phyloP scores from a whole-genome alignment of 2,329 filamentous ascomycete genomes.

The Dothidotthia symphoricarpi region DNA sequence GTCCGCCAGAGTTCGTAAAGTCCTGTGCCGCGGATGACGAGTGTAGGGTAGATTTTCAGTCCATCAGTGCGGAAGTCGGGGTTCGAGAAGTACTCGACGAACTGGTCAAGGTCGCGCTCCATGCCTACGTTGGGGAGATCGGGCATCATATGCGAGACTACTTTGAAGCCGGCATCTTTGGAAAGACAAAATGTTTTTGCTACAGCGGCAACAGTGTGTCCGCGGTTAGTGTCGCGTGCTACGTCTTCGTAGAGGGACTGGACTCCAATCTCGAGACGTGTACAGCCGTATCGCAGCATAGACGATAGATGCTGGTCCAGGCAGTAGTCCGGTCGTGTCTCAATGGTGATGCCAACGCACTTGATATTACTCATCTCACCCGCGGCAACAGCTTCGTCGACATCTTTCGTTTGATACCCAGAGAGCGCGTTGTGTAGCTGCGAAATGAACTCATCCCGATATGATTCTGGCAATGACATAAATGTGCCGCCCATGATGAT shows the following conservation, averaged over 20 bases:
- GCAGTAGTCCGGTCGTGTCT: constrained; percentile 96
- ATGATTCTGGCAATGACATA: constrained; percentile 89
- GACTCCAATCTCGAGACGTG: constrained; percentile 88
- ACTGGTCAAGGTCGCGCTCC: constrained; percentile 96
- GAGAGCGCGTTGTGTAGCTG: constrained; percentile 96
- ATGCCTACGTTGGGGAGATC: constrained; percentile 97
- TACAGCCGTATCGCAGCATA: constrained; percentile 98
- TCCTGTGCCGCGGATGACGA: constrained; percentile 94
- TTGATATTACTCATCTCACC: constrained; percentile 97
- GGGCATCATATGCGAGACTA: constrained; percentile 99
- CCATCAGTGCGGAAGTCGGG: constrained; percentile 95
- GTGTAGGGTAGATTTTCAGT: constrained; percentile 94
- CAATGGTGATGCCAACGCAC: constrained; percentile 97
- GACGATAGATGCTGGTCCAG: constrained; percentile 90
- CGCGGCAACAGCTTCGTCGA: constrained; percentile 91
- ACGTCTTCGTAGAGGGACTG: constrained; percentile 98
- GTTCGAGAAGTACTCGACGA: constrained; percentile 96
- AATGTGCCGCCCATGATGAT: constrained; percentile 99
- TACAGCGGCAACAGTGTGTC: constrained; percentile 91
- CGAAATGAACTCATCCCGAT: constrained; percentile 89
- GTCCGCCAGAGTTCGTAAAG: constrained; percentile 97
- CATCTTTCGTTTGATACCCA: constrained; percentile 89
- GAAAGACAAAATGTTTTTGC: constrained; percentile 96
- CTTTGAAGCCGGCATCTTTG: constrained; percentile 98
- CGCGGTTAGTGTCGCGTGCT: constrained; percentile 94